Evolutionary conservation across 2,329 filamentous ascomycete species (phyloP).

Genomic region (Exophiala lecanii-corni): DNA sequence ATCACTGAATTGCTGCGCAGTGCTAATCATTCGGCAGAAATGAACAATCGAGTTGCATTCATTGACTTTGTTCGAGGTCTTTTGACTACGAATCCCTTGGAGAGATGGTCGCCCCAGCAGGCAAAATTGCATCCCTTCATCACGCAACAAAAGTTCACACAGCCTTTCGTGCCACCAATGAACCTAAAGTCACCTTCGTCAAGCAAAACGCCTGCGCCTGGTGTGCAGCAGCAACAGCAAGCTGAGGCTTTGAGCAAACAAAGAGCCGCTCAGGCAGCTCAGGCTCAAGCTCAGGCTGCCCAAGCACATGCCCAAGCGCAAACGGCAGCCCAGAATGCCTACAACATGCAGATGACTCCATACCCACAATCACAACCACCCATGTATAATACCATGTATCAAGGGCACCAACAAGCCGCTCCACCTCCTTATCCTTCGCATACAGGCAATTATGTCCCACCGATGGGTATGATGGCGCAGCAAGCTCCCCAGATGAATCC

Average conservation of each 20-base stretch:
- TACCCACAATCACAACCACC: conserved; percentile 54
- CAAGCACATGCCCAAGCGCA: conserved; percentile 53
- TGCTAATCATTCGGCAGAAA: too few species aligned
- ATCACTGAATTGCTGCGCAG: too few species aligned
- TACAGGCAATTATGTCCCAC: conserved; percentile 62
- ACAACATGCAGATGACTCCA: conserved; percentile 56
- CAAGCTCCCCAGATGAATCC: conserved; percentile 62
- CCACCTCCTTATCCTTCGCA: conserved; percentile 79
- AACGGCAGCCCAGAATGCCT: conserved; percentile 60
- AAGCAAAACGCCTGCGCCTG: conserved; percentile 83
- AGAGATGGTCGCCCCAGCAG: conserved; percentile 96
- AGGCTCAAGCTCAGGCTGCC: conserved; percentile 46
- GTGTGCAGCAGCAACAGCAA: conserved; percentile 92
- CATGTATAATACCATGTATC: conserved; percentile 79
- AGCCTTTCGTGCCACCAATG: conserved; percentile 94
- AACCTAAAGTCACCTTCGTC: conserved; percentile 83
- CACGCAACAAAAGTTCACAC: conserved; percentile 94
- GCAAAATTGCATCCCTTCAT: conserved; percentile 97
- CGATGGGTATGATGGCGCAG: conserved; percentile 65
- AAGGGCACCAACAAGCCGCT: conserved; percentile 58
- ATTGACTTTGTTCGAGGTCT: conserved; percentile 96
- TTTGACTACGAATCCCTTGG: conserved; percentile 88
- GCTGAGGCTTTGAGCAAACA: conserved; percentile 93
- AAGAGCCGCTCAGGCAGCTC: conserved; percentile 56
- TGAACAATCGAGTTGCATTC: conserved; percentile 95